Base-by-base conservation (phyloP, 306 rosid species). In the Aeschynomene evenia region DNA sequence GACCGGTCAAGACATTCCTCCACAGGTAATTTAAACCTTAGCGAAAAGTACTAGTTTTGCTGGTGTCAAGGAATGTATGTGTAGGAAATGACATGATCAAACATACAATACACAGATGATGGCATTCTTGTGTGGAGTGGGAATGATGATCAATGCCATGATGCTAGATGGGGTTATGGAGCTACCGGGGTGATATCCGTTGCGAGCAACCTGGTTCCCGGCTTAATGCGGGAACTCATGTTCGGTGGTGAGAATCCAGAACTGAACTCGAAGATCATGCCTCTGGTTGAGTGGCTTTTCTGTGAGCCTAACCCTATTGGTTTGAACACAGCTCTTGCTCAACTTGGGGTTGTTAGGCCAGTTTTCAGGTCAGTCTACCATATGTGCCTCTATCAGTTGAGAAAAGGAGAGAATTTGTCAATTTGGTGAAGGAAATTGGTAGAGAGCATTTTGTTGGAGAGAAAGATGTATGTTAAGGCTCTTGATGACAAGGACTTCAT, bases 1-100 rank as follows among this genome's bases (percentile, higher is more conserved):
- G 63, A 94, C 97, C 1, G 96, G 99, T 79, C 99, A 94, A 78
- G 99, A 94, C 79, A 94, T 94, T 63, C 99, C 96, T 9, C 95
- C 96, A 6, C 22, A 21, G n/a, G 92, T 87, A 51, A 85, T 91
- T 71, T 83, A 81, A 33, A 78, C 68, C 22, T 52, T 93, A 62
- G 80, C 89, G 12, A 83, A 71, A 61, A 91, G 83, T 84, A 23
- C 80, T 29, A 84, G 75, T 83, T 70, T 94, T 18, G 98, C 98
- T 0, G 98, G 98, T 63, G 86, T 94, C 62, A 94, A 94, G 89
- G 99, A 94, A 78, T 94, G 99, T 16, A 78, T 94, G 99, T 16
- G 86, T 84, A 11, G 97, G 97, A 82, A 85, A 88, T 52, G 88
- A 87, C 50, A 78, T 97, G 15, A 58, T 94, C 34, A 78, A 84